Percentiles rank a stretch among this genome's conserved stretches.
These are phyloP conservation scores for Calonectria honghensis DNA, from an alignment of 2,329 filamentous ascomycete genomes.

Conservation along the genomic window DNA sequence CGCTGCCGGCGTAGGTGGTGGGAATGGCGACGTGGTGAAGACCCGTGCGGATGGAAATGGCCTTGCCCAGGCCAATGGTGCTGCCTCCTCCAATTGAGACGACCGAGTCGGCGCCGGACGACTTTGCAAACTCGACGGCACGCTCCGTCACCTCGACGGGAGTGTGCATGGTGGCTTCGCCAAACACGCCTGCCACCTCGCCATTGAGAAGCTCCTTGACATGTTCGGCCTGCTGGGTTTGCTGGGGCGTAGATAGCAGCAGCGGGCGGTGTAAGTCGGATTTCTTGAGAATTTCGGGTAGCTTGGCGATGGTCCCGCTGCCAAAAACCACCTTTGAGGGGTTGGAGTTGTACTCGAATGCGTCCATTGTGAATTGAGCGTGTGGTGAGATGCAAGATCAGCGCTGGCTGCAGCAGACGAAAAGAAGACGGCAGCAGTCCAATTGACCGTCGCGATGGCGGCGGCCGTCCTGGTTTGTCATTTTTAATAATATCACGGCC, in stretches of 20 bases:
- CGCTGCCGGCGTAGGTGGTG: constrained; percentile 77
- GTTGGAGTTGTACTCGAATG: constrained; percentile 73
- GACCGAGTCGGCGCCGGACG: constrained; percentile 54
- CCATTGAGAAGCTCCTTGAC: constrained; percentile 40
- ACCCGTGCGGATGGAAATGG: constrained; percentile 72
- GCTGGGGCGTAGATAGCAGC: constrained; percentile 72
- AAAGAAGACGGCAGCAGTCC: not conserved
- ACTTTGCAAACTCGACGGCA: constrained; percentile 28
- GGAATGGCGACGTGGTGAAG: constrained; percentile 72
- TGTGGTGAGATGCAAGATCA: not conserved
- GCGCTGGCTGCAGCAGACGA: not conserved
- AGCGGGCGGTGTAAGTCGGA: constrained; percentile 70
- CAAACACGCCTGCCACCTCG: constrained; percentile 38
- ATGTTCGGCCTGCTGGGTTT: constrained; percentile 43
- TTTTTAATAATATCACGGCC: constrained; percentile 27
- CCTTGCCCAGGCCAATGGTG: constrained; percentile 74
- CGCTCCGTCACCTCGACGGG: constrained; percentile 40
- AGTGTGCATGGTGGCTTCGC: constrained; percentile 41
- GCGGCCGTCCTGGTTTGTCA: constrained; percentile 13
- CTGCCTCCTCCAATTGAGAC: constrained; percentile 53
- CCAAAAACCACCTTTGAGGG: constrained; percentile 74
- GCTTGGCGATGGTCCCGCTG: constrained; percentile 70
- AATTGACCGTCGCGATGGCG: not conserved
- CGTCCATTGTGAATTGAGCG: constrained; percentile 63
- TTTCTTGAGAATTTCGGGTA: constrained; percentile 65